A percentile compares a stretch with the other conserved stretches of the same genome.
Conservation (phyloP, 768 basidiomycete genomes). For the Xerocomellus dryophilus region DNA sequence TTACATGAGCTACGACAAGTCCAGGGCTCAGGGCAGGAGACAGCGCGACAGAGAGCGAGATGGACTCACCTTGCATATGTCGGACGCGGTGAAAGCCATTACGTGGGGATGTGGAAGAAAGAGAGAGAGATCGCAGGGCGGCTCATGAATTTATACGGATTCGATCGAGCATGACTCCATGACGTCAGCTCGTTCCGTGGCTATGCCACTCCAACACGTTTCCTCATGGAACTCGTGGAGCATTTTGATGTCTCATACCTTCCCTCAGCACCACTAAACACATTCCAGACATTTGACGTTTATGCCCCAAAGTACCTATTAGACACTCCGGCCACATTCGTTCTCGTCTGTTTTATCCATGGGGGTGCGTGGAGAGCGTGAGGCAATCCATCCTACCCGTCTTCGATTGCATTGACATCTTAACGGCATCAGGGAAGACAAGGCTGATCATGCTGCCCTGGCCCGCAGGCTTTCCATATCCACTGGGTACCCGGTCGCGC, state of each 20-base stretch:
- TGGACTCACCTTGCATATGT: conserved; percentile 69
- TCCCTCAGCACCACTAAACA: conserved; percentile 21
- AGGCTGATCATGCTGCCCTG: conserved; percentile 52
- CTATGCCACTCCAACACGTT: conserved; percentile 2
- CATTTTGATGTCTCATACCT: conserved; percentile 38
- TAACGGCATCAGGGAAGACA: conserved; percentile 59
- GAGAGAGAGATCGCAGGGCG: neutral
- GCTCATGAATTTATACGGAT: conserved; percentile 16
- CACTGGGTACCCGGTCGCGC: conserved; percentile 57
- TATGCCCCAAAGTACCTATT: conserved; percentile 36
- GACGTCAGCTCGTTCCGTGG: conserved; percentile 27
- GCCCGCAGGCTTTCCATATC: conserved; percentile 50
- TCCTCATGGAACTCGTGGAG: conserved; percentile 12
- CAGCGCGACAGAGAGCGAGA: neutral
- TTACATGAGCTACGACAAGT: conserved; percentile 43
- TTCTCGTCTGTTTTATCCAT: conserved; percentile 72
- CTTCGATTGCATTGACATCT: conserved; percentile 1
- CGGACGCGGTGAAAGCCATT: conserved; percentile 72
- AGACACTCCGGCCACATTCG: conserved; percentile 12
- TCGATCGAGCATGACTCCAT: conserved; percentile 6
- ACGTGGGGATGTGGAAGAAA: conserved; percentile 8
- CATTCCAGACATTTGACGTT: conserved; percentile 53
- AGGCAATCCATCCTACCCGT: conserved; percentile 26
- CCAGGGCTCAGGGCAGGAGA: neutral
- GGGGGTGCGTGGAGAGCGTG: conserved; percentile 84